Base-by-base conservation (phyloP, 2,329 filamentous ascomycete genomes). In the Trichothecium roseum region DNA sequence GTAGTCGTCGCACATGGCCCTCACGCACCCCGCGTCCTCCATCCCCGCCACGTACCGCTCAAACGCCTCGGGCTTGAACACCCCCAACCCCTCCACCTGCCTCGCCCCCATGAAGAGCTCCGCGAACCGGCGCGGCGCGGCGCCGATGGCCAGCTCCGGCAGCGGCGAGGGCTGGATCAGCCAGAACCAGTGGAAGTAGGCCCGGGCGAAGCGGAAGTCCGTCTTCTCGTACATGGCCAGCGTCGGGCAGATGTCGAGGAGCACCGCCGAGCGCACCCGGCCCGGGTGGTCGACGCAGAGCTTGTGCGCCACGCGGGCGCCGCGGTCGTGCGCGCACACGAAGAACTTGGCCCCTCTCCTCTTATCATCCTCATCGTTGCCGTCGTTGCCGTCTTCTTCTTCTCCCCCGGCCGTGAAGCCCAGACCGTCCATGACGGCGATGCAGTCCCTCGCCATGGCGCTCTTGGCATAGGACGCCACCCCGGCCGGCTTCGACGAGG, bases 181-280 rank as follows among this genome's bases (percentile, higher is more conserved):
- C 42, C 76, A 67, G 35, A 72, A 73, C 71, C 72, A 77, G 50
- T 77, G 72, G 44, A 67, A 75, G 48, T 74, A 75, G 1, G 60
- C 58, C 18, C 55, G 56, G 1, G 68, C 65, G 39, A 72, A 66
- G 0, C 52, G 50, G 4, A 57, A 43, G 35, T 62, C 43, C 3
- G 61, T 62, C 13, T 59, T 51, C 33, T 55, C 53, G 52, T 66
- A 76, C 64, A 74, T 74, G 5, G 60, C 60, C 9, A 70, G 57
- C 1, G 70, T 75, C 3, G 72, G 73, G 28, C 64, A 68, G 30
- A 75, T 71, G 38, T 74, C 69, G 2, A 72, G 53, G 2, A 72
- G 40, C 28, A 72, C 60, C 1, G 58, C 53, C 37, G 54, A 66
- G 14, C 46, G 41, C 1, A 73, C 55, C 9, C 60, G 56, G 1